These are phyloP conservation scores for Podospora didyma DNA, from an alignment of 495 filamentous ascomycete genomes.

Conservation along the genomic window DNA sequence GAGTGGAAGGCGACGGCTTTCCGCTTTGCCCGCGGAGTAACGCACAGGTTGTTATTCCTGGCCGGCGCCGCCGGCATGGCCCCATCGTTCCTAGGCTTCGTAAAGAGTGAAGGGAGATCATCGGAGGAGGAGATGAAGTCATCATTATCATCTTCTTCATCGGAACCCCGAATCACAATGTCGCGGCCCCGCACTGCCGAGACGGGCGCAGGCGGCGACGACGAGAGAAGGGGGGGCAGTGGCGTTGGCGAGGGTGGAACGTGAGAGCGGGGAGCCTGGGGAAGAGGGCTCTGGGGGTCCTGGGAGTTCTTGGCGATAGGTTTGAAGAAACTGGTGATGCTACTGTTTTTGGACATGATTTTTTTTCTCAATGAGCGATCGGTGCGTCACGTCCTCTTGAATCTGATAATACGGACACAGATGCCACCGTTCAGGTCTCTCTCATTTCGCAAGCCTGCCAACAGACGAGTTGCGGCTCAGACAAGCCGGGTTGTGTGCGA, in stretches of 20 bases:
- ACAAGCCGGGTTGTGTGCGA: too few species aligned
- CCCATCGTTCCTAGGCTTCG: slow-evolving; percentile 7
- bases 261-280: not conserved
- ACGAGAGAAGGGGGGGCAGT: slow-evolving; percentile 16
- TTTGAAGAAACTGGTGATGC: slow-evolving; percentile 24
- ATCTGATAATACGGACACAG: too few species aligned
- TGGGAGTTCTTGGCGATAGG: slow-evolving; percentile 13
- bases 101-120: slow-evolving; percentile 18
- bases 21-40: slow-evolving; percentile 38
- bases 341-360: slow-evolving; percentile 16
- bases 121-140: slow-evolving; percentile 17
- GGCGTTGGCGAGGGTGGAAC: slow-evolving; percentile 5
- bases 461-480: too few species aligned
- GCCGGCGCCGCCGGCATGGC: slow-evolving; percentile 1
- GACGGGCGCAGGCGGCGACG: slow-evolving; percentile 25
- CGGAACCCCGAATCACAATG: slow-evolving; percentile 60
- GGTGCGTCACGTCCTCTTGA: not conserved
- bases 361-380: not conserved
- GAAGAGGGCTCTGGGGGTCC: not conserved
- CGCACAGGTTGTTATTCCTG: slow-evolving; percentile 9
- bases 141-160: slow-evolving; percentile 53
- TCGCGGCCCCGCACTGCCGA: slow-evolving; percentile 24
- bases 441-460: too few species aligned
- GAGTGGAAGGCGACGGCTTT: slow-evolving; percentile 31
- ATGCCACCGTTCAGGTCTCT: too few species aligned